Percentiles rank a stretch among this genome's conserved stretches.
These are phyloP conservation scores for Colletotrichum siamense DNA, from an alignment of 2,329 filamentous ascomycete species.

Conservation along the genomic window DNA sequence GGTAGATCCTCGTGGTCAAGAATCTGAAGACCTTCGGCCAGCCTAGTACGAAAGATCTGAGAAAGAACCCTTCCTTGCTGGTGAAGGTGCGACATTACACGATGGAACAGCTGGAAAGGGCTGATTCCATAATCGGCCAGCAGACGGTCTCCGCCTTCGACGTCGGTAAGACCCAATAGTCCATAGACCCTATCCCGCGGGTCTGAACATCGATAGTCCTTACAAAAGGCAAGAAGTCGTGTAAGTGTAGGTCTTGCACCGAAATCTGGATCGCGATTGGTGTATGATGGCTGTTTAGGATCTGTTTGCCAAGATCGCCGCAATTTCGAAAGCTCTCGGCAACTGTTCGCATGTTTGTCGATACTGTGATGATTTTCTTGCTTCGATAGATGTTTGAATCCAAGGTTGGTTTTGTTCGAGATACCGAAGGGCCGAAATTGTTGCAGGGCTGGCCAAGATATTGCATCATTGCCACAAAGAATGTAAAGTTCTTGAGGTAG, in stretches of 20 bases:
- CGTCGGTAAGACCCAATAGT: slow-evolving; percentile 24
- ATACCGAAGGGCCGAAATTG: slow-evolving; percentile 1
- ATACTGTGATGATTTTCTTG: background rate
- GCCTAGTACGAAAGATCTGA: background rate
- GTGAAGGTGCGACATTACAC: background rate
- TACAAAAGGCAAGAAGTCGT: slow-evolving; percentile 23
- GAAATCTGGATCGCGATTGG: background rate
- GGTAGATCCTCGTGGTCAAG: background rate
- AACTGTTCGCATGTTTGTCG: background rate
- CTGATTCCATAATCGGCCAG: background rate
- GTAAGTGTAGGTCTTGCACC: slow-evolving; percentile 22
- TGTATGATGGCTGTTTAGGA: background rate
- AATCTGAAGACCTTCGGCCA: background rate
- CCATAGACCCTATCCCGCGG: slow-evolving; percentile 29
- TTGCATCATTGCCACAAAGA: background rate
- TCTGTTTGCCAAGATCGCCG: background rate
- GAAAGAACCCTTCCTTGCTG: background rate
- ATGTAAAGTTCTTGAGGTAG: background rate
- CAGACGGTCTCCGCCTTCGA: background rate
- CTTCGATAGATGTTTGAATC: background rate
- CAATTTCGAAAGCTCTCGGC: background rate
- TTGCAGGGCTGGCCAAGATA: background rate
- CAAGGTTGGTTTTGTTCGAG: background rate
- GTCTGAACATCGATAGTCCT: slow-evolving; percentile 21
- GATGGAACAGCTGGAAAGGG: background rate